Evolutionary conservation across 805 yeast genomes (phyloP), one percentile per base, ranked within the genome.

Genomic region (Barnettozyma wickerhamii): DNA sequence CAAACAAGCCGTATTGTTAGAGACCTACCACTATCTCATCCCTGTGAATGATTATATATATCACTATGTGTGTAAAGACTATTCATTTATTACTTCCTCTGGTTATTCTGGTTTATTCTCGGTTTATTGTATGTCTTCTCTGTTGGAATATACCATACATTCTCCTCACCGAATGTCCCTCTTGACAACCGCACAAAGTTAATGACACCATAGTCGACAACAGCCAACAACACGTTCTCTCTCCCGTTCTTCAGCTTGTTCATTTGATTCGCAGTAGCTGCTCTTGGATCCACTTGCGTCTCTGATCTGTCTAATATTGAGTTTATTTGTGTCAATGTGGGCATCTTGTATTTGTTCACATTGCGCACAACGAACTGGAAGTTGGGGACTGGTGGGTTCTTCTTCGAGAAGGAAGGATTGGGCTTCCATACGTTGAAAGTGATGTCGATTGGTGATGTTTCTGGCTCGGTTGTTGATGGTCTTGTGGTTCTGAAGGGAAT

Each of bases 391-490:
- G 82, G 79, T 1, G 95, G 95, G 18, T 56, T 52, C 26, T 77
- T 79, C 51, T 88, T 88, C 43, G 79, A 80, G 64, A 84, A 90
- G 3, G 66, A 62, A 0, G 84, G 71, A 2, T 71, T 66, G 2
- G 98, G 97, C 57, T 85, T 88, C 96, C 96, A 90, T 3, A 86
- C 84, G 52, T 83, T 71, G 51, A 69, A 89, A 0, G 75, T 65
- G 12, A 47, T 44, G 7, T 37, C 20, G 2, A 41, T 31, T 10
- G 49, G 42, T 36, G 53, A 46, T 6, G 53, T 52, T 14, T 43
- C 48, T 10, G n/a, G 24, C 17, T 29, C 6, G 15, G 31, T n/a
- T n/a, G n/a, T n/a, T n/a, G n/a, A 6, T 30, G 20, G n/a, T n/a
- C 36, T 30, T 13, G 30, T 19, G 6, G 12, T 21, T 2, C 15